Evolutionary conservation across 352 stramenopile genomes (phyloP), one percentile per base, ranked within the genome.

Genomic region (Pythium insidiosum): DNA sequence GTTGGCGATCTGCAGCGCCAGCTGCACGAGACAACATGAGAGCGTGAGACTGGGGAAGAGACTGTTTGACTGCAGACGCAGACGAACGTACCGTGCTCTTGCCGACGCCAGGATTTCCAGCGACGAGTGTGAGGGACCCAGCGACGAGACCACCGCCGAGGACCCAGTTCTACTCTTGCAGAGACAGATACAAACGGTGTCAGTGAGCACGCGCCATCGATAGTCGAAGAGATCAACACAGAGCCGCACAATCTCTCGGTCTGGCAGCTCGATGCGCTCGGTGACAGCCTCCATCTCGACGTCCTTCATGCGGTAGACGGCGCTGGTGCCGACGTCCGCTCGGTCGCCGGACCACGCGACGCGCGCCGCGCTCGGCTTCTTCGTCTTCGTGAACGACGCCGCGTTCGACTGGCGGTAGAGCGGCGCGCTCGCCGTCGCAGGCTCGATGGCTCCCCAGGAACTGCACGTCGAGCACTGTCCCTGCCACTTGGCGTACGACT

Each of bases 121-220:
- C 93, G 6, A 99, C 58, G 11, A 99, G 72, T n/a, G 85, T 96
- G 22, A 98, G 66, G 0, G 89, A 98, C 29, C 95, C 95, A 21
- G 84, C 79, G 44, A 98, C 94, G 3, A 99, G 68, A 5, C 95
- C 95, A n/a, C 95, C 95, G 24, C 95, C 95, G 28, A 99, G 67
- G 19, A 98, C 95, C 66, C 87, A 88, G 56, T 97, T 97, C 75
- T 78, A 50, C 2, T 6, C 36, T n/a, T n/a, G 16, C 34, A 33
- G 61, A 66, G 42, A 73, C 50, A 39, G 40, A n/a, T n/a, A n/a
- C n/a, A n/a, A n/a, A n/a, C n/a, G n/a, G n/a, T n/a, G n/a, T n/a
- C n/a, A n/a, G n/a, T n/a, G n/a, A n/a, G n/a, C n/a, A n/a, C n/a
- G n/a, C n/a, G n/a, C n/a, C n/a, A n/a, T 23, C 42, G 47, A 52